Evolutionary conservation across 106 monocot genomes (phyloP), one percentile per base, ranked within the genome.

Genomic region (Allium sativum): DNA sequence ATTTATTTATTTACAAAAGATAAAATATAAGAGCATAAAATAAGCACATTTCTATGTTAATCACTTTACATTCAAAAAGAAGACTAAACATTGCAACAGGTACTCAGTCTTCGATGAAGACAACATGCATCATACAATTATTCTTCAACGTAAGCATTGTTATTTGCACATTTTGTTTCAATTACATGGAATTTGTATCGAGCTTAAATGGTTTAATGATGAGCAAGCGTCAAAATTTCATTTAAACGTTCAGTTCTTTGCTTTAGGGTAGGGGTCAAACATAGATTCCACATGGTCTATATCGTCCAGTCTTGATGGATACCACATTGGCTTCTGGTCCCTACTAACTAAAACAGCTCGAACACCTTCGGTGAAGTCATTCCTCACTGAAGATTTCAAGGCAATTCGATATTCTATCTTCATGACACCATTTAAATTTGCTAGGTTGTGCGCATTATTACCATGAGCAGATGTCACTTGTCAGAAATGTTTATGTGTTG

Each of bases 281-380:
- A 89, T 59, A n/a, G 87, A 76, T 21, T 76, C 77, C 43, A 92
- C 65, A 54, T 92, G 61, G 42, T 89, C 70, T 10, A 93, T 89
- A 59, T 89, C 83, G 69, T 89, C 93, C 71, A 90, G 50, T 52
- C 65, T 74, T 22, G 83, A 12, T 6, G 89, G 94, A 40, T 74
- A 79, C 94, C 94, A 94, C 48, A 79, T 90, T 0, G 89, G 89
- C 19, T 86, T 86, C 94, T 90, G 95, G 65, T 90, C 87, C 65
- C 90, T 90, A 62, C 90, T 90, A 68, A 95, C 90, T 64, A 95
- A 84, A n/a, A 95, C 86, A 44, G 95, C 95, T 52, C 86, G 78
- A 44, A 95, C 95, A 66, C 95, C 90, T 84, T 95, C 95, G 31
- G 71, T 67, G 76, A 95, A 95, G 84, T 95, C 94, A 77, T 45